Conservation (phyloP, 345 rosid genomes). For the Citrus unshiu region DNA sequence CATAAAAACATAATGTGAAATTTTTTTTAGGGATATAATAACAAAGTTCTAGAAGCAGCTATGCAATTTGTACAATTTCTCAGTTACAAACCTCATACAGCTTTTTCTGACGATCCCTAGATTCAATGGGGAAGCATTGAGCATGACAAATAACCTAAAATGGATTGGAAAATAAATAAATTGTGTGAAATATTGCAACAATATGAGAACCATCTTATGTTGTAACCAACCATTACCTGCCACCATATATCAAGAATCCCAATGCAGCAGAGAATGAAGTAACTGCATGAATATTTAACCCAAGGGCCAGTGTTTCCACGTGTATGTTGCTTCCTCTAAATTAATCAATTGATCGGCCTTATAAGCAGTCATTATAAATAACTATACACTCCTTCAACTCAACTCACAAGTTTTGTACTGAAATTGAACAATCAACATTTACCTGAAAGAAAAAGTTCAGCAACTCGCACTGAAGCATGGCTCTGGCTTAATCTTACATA, state of each 20-base stretch:
- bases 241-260: conserved; percentile 77
- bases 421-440: background rate
- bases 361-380: background rate
- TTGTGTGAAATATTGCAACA: background rate
- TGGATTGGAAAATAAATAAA: background rate
- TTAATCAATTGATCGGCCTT: background rate
- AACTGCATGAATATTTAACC: conserved; percentile 36
- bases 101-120: conserved; percentile 82
- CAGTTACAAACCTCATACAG: conserved; percentile 60
- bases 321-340: background rate
- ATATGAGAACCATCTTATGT: background rate
- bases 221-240: conserved; percentile 44
- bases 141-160: conserved; percentile 66
- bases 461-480: conserved; percentile 26
- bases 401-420: background rate
- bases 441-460: conserved; percentile 50
- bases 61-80: background rate
- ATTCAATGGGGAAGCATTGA: conserved; percentile 83
- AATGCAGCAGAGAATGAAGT: conserved; percentile 64
- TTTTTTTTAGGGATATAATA: too few relatives aligned
- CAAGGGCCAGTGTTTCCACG: background rate
- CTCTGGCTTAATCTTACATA: conserved; percentile 27
- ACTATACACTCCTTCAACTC: too few relatives aligned
- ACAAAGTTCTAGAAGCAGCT: background rate
- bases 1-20: background rate